phyloP scores from a whole-genome alignment of 2,329 filamentous ascomycete genomes.

The Hymenoscyphus scutula region DNA sequence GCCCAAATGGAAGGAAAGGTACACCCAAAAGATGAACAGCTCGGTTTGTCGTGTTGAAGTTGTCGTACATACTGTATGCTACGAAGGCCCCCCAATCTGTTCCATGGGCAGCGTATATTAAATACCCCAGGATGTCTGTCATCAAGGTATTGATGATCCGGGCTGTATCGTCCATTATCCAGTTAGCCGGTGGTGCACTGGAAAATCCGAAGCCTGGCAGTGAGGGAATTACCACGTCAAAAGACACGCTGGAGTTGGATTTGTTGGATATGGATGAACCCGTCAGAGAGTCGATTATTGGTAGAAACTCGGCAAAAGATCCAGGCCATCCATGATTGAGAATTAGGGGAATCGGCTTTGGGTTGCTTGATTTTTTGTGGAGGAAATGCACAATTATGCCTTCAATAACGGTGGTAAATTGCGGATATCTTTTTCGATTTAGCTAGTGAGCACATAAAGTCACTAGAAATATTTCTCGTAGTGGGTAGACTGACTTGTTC shows the following conservation, averaged over 20 bases:
- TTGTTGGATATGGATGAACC: slow-evolving; percentile 8
- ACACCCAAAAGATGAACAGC: slow-evolving; percentile 14
- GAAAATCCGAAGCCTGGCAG: slow-evolving; percentile 22
- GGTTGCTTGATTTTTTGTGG: slow-evolving; percentile 12
- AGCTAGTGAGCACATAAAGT: background rate
- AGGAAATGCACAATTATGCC: slow-evolving; percentile 28
- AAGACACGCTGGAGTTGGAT: slow-evolving; percentile 6
- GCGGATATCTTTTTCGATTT: slow-evolving; percentile 11
- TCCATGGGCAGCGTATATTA: slow-evolving; percentile 19
- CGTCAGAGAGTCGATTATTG: slow-evolving; percentile 16
- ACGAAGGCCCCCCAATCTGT: slow-evolving; percentile 19
- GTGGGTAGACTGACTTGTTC: background rate
- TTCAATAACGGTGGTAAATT: slow-evolving; percentile 39
- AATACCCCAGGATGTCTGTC: slow-evolving; percentile 15
- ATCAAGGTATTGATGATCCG: slow-evolving; percentile 16
- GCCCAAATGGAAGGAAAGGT: background rate
- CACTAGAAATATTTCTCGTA: background rate
- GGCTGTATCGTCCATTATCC: slow-evolving; percentile 16
- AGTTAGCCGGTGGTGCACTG: slow-evolving; percentile 10
- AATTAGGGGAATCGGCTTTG: slow-evolving; percentile 17
- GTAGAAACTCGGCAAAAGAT: slow-evolving; percentile 13
- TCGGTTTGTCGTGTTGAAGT: slow-evolving; percentile 12
- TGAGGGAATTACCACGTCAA: slow-evolving; percentile 21
- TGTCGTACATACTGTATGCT: slow-evolving; percentile 12
- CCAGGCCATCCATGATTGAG: slow-evolving; percentile 20